Base-by-base conservation (phyloP, 371 early-diverging fungal species). In the Syncephalastrum sp. region DNA sequence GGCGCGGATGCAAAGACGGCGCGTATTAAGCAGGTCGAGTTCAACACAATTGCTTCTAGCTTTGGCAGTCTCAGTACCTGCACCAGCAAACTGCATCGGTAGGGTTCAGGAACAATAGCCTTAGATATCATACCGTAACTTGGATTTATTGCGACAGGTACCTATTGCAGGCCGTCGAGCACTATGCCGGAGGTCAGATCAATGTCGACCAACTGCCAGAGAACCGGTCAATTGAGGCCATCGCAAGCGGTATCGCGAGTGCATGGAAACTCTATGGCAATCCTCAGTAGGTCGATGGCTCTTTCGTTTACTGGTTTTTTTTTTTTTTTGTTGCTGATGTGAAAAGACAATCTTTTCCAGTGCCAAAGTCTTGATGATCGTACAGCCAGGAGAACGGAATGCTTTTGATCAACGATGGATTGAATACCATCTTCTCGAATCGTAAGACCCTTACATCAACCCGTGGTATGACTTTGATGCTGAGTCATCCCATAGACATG, bases 31-130 rank as follows among this genome's bases (percentile, higher is more conserved):
- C 97, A 97, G 69, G 99, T 98, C 2, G 99, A 98, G 64, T 87
- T 96, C 59, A 98, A 98, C 74, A 97, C 99, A 1, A 94, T 98
- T 64, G 87, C 98, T 3, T 76, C 94, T 16, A 92, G 94, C 33
- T 98, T 98, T 70, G 83, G 91, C 13, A 82, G 88, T 61, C 77
- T 98, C n/a, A 91, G 95, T 14, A 67, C 83, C 1, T 68, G 84
- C 44, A 87, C 89, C 10, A 74, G 82, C n/a, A 79, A 93, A 42
- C 70, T 97, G 50, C 97, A 97, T 65, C 67, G 82, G 91, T 93
- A 81, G 57, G 51, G 21, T 21, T 21, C 21, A 21, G 21, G 21
- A 21, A 21, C 21, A 0, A 21, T 21, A 21, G 21, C 0, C 21
- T 21, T 21, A 21, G 21, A 21, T 21, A 21, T 2, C 21, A 21